A percentile compares a stretch with the other conserved stretches of the same genome.
These are phyloP conservation scores for Plectranthus barbatus DNA, from an alignment of 257 asterid species.

Conservation along the genomic window DNA sequence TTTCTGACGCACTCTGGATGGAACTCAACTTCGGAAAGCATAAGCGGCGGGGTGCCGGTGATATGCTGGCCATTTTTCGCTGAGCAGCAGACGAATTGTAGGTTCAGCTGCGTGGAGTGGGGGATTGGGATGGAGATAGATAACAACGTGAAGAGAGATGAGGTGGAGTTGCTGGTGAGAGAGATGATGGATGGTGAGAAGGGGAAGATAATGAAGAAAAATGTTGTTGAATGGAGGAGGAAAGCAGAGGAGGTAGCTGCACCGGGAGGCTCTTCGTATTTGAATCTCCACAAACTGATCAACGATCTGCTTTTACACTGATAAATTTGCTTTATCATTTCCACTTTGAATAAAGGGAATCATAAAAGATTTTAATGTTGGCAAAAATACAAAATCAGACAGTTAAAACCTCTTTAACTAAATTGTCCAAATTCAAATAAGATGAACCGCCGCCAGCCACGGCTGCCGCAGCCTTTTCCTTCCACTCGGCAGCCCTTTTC, in stretches of 20 bases:
- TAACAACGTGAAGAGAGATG: slow-evolving; percentile 38
- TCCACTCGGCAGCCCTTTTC: too few relatives aligned
- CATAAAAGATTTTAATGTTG: too few relatives aligned
- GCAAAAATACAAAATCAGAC: too few relatives aligned
- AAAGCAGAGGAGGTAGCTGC: slow-evolving; percentile 32
- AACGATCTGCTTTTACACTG: slow-evolving; percentile 13
- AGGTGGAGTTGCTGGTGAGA: slow-evolving; percentile 35
- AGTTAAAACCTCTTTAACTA: too few relatives aligned
- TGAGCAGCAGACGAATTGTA: slow-evolving; percentile 48
- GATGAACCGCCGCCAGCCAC: too few relatives aligned
- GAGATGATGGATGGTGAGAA: slow-evolving; percentile 50
- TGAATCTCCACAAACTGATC: slow-evolving; percentile 24
- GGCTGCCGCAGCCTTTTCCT: too few relatives aligned
- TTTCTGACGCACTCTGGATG: too few relatives aligned
- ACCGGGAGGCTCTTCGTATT: slow-evolving; percentile 24
- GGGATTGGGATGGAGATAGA: slow-evolving; percentile 45
- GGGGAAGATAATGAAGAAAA: slow-evolving; percentile 37
- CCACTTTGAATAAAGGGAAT: too few relatives aligned
- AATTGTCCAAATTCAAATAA: too few relatives aligned
- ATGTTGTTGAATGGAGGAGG: slow-evolving; percentile 31
- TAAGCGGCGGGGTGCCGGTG: slow-evolving; percentile 47
- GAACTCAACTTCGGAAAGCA: too few relatives aligned
- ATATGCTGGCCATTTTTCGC: slow-evolving; percentile 54
- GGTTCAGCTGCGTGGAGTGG: slow-evolving; percentile 40
- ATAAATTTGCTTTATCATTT: not conserved